These are phyloP conservation scores for Jacaranda copaia DNA, from an alignment of 257 asterid genomes.

Conservation along the genomic window DNA sequence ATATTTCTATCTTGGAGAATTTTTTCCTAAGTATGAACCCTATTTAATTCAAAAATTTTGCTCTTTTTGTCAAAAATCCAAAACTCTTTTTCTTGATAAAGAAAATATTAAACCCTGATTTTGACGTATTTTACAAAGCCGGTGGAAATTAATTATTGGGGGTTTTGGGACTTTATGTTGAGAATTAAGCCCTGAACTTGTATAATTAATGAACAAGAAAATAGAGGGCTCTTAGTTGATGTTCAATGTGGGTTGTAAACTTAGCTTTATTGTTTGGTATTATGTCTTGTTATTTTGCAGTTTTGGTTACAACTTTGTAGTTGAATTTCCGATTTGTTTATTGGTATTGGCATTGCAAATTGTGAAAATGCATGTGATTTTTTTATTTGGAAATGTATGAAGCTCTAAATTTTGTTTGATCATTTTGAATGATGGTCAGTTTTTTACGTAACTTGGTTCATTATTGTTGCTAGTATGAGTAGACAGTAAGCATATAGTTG, in stretches of 20 bases:
- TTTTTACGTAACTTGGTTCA: background rate
- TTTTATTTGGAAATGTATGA: conserved; percentile 17
- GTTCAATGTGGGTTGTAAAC: conserved; percentile 4
- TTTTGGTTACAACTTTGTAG: background rate
- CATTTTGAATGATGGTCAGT: background rate
- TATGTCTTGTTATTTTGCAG: background rate
- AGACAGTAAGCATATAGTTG: background rate
- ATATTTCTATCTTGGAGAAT: too few relatives aligned
- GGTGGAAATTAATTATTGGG: too few relatives aligned
- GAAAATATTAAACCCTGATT: too few relatives aligned
- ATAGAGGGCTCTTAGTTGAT: background rate
- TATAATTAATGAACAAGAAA: too few relatives aligned
- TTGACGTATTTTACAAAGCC: too few relatives aligned
- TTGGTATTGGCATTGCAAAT: background rate
- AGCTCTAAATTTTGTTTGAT: background rate
- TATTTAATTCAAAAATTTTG: too few relatives aligned
- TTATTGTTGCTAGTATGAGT: background rate
- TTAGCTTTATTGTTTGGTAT: too few relatives aligned
- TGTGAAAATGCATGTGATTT: conserved; percentile 21
- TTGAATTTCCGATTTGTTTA: background rate
- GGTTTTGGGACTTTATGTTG: too few relatives aligned
- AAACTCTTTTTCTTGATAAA: too few relatives aligned
- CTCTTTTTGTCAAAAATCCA: too few relatives aligned
- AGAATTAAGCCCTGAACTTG: too few relatives aligned
- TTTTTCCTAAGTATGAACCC: too few relatives aligned